Conservation (phyloP, 345 rosid genomes). For the Moringa oleifera region DNA sequence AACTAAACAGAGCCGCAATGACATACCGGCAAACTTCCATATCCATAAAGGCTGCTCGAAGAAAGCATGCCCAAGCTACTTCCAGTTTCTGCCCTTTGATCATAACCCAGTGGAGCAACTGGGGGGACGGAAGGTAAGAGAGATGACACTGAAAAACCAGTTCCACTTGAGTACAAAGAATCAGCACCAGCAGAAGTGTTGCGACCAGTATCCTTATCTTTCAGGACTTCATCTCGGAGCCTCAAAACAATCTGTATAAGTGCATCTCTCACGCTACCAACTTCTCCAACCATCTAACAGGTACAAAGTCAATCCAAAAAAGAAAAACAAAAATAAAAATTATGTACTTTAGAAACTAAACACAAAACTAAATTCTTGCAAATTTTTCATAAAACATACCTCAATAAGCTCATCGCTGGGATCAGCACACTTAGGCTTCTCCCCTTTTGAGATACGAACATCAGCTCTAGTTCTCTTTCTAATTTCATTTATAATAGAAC, state of each 20-base stretch:
- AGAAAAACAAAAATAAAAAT: not conserved
- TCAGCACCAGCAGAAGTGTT: conserved; percentile 54
- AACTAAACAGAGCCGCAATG: not conserved
- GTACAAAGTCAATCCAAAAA: conserved; percentile 12
- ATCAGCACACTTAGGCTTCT: conserved; percentile 66
- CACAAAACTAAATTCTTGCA: not conserved
- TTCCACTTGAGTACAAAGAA: conserved; percentile 46
- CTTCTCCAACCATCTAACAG: conserved; percentile 70
- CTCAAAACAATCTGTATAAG: conserved; percentile 82
- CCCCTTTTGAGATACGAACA: conserved; percentile 73
- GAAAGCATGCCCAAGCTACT: conserved; percentile 60
- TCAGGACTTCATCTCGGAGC: conserved; percentile 84
- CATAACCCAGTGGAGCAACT: conserved; percentile 62
- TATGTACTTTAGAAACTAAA: conserved; percentile 12
- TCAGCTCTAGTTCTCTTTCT: conserved; percentile 81
- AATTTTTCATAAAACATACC: conserved; percentile 36
- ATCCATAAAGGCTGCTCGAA: conserved; percentile 65
- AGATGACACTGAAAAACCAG: conserved; percentile 51
- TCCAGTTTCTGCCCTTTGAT: conserved; percentile 64
- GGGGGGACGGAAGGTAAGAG: conserved; percentile 64
- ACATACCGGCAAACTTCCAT: conserved; percentile 73
- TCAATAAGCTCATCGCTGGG: conserved; percentile 75
- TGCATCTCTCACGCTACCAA: conserved; percentile 73
- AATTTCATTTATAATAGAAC: conserved; percentile 86
- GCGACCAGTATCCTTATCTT: conserved; percentile 50